These are phyloP conservation scores for Noccaea caerulescens DNA, from an alignment of 345 rosid species.

Conservation along the genomic window DNA sequence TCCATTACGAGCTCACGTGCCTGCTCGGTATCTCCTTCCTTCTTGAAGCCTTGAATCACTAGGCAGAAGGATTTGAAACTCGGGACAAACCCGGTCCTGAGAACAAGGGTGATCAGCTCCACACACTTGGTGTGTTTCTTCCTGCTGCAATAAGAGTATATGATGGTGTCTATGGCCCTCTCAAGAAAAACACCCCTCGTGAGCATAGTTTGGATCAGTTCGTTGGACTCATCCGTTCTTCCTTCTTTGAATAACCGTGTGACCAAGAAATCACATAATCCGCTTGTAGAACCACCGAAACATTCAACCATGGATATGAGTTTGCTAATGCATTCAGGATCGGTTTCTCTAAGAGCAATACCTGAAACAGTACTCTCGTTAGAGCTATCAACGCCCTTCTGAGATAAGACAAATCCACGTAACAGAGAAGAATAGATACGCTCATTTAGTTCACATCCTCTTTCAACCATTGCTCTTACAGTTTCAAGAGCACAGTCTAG, in stretches of 20 bases:
- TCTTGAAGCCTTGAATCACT: slow-evolving; percentile 47
- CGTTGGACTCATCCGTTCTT: slow-evolving; percentile 45
- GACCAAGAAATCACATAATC: slow-evolving; percentile 44
- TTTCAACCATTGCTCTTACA: slow-evolving; percentile 44
- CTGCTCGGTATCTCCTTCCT: slow-evolving; percentile 42
- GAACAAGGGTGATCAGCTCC: slow-evolving; percentile 43
- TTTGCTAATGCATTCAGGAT: slow-evolving; percentile 40
- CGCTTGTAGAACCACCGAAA: slow-evolving; percentile 41
- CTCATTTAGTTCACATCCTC: slow-evolving; percentile 48
- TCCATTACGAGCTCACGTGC: slow-evolving; percentile 50
- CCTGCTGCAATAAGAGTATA: slow-evolving; percentile 48
- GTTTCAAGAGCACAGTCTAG: slow-evolving; percentile 49
- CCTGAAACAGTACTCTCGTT: slow-evolving; percentile 16
- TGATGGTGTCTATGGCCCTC: slow-evolving; percentile 44
- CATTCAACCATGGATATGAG: slow-evolving; percentile 45
- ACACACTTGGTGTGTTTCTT: slow-evolving; percentile 38
- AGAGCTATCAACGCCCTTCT: not conserved
- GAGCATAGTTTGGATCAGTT: slow-evolving; percentile 35
- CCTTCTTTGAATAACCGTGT: slow-evolving; percentile 47
- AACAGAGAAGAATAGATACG: slow-evolving; percentile 46
- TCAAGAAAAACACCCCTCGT: slow-evolving; percentile 43
- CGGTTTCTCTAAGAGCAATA: slow-evolving; percentile 39
- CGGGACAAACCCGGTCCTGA: slow-evolving; percentile 47
- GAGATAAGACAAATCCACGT: slow-evolving; percentile 40
- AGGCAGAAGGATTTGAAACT: slow-evolving; percentile 48